A percentile compares a stretch with the other conserved stretches of the same genome.
These are phyloP conservation scores for Comarum palustre DNA, from an alignment of 306 rosid genomes.

Conservation along the genomic window DNA sequence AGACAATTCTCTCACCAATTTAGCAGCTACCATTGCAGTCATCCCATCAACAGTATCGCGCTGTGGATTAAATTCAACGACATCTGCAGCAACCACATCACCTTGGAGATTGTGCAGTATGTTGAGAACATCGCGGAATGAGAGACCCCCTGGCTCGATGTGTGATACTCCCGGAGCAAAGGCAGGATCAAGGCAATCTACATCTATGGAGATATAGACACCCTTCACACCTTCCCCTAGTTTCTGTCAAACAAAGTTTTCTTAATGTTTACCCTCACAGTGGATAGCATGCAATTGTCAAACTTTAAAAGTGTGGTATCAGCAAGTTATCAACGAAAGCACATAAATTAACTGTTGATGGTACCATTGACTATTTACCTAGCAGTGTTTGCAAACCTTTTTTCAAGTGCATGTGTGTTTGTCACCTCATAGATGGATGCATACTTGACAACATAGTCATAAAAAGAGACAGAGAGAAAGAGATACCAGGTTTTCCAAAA, in stretches of 20 bases:
- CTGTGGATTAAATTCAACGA: constrained; percentile 90
- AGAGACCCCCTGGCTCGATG: constrained; percentile 91
- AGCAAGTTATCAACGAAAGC: neutral
- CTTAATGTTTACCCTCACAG: neutral
- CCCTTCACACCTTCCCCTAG: constrained; percentile 95
- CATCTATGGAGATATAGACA: constrained; percentile 81
- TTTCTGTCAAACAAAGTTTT: constrained; percentile 49
- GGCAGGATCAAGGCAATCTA: constrained; percentile 92
- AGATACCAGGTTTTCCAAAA: constrained; percentile 79
- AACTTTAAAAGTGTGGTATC: neutral
- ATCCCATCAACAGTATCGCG: constrained; percentile 93
- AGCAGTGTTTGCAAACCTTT: neutral
- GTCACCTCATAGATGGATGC: neutral
- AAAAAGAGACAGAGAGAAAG: constrained; percentile 21
- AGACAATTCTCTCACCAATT: constrained; percentile 80
- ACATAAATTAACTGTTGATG: neutral
- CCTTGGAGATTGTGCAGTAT: constrained; percentile 91
- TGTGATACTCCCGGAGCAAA: constrained; percentile 99
- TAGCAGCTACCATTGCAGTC: constrained; percentile 99
- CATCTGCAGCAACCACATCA: constrained; percentile 75
- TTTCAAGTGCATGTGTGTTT: neutral
- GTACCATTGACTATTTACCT: neutral
- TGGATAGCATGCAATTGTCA: neutral
- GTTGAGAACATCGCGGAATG: constrained; percentile 86
- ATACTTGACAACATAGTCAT: neutral